phyloP scores from a whole-genome alignment of 495 filamentous ascomycete species.

The Neurospora sp. region DNA sequence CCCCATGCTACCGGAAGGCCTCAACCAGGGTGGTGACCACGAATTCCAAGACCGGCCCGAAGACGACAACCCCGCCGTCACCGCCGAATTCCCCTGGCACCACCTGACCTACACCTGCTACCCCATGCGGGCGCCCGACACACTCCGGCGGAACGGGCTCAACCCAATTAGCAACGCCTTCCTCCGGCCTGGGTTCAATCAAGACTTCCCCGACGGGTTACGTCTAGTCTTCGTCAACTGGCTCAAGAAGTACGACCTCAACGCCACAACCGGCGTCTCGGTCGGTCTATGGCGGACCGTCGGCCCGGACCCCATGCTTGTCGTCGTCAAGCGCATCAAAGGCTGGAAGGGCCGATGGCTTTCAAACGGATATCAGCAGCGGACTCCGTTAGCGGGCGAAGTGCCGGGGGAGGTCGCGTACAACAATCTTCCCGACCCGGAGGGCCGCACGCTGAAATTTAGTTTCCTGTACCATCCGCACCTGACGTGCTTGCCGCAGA shows the following conservation, averaged over 20 bases:
- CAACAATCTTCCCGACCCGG: accelerated
- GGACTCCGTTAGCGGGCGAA: accelerated
- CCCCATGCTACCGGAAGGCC: neutral
- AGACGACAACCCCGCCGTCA: neutral
- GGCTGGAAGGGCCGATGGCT: neutral
- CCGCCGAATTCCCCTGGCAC: neutral
- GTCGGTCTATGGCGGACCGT: neutral
- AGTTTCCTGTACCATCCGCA: neutral
- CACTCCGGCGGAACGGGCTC: accelerated
- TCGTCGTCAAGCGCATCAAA: neutral
- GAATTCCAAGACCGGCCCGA: neutral
- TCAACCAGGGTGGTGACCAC: neutral
- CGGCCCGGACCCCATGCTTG: accelerated
- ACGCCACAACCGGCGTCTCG: neutral
- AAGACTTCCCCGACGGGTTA: neutral
- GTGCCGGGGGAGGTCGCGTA: neutral
- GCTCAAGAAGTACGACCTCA: neutral
- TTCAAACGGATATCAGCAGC: neutral
- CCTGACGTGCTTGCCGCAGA: neutral
- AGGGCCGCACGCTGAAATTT: neutral
- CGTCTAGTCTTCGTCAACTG: neutral
- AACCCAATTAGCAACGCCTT: neutral
- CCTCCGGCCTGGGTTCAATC: neutral
- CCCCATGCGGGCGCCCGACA: neutral
- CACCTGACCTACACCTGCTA: neutral